Evolutionary conservation across 108 stramenopile species (phyloP), one percentile per base, ranked within the genome.

Genomic region (Skeletonema menzelii): DNA sequence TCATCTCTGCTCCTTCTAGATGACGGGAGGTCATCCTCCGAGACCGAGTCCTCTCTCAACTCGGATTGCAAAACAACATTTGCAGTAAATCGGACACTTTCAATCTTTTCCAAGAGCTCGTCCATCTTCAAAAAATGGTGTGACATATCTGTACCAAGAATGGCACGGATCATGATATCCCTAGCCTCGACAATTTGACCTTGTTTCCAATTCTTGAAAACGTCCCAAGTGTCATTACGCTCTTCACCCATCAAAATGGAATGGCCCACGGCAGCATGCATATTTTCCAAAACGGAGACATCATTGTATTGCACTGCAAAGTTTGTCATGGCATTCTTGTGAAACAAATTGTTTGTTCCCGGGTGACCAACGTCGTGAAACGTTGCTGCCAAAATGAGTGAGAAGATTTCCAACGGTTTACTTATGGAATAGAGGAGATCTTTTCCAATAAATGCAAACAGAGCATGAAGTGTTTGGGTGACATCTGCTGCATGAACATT

Each of bases 341-440:
- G 91, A 64, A 78, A 96, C 8, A 73, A 53, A 69, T 96, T 96
- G 69, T 85, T 93, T 17, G 75, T 70, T 26, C 96, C 96, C 1
- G 92, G 92, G 73, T 96, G 96, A 12, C 87, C 88, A n/a, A 96
- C 75, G 69, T 96, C 96, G 76, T 96, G 96, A 46, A 85, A 75
- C 4, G 91, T 63, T 19, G 88, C 91, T 2, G 90, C 86, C 32
- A 94, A 30, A 13, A 91, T 65, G 4, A 95, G 76, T 5, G 85
- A 83, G 17, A 90, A 84, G 28, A 84, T 31, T 27, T 95, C 84
- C 55, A 87, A 22, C 27, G 59, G 34, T 2, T 69, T 73, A 19
- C 75, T 63, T 10, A 84, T 35, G 14, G 67, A 32, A 2, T 69
- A 42, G 20, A 70, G 79, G 12, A 73, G 32, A 40, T 72, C 69